A percentile compares a stretch with the other conserved stretches of the same genome.
phyloP scores from a whole-genome alignment of 2,329 filamentous ascomycete genomes.

The Aureobasidium sp. region DNA sequence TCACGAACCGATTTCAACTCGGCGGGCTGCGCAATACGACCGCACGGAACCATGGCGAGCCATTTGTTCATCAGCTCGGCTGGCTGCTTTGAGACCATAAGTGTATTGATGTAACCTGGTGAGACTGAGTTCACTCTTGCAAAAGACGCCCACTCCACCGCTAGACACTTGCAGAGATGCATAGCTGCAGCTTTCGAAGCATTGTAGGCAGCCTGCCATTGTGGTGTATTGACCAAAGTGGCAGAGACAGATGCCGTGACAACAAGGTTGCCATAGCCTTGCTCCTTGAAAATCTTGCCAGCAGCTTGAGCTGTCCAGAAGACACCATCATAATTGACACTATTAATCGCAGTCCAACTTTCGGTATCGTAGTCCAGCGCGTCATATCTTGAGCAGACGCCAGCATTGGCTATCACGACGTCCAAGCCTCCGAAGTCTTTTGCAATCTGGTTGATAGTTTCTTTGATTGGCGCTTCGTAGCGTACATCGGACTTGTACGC shows the following conservation, averaged over 20 bases:
- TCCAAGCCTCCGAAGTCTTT: constrained; percentile 80
- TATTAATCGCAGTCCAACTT: constrained; percentile 62
- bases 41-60: constrained; percentile 31
- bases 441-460: constrained; percentile 76
- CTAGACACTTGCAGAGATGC: constrained; percentile 66
- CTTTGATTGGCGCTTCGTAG: constrained; percentile 72
- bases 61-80: constrained; percentile 73
- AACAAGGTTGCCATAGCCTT: constrained; percentile 83
- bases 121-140: constrained; percentile 74
- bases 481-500: constrained; percentile 78
- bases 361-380: too few relatives aligned
- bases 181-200: constrained; percentile 13
- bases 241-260: constrained; percentile 96
- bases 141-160: constrained; percentile 71
- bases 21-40: constrained; percentile 71
- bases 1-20: constrained; percentile 87
- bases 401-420: constrained; percentile 63
- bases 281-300: constrained; percentile 86
- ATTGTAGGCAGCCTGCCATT: constrained; percentile 70
- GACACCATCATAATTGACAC: constrained; percentile 77
- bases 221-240: constrained; percentile 89
- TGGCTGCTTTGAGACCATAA: constrained; percentile 69
- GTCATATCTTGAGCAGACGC: constrained; percentile 95
- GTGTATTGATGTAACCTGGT: constrained; percentile 77
- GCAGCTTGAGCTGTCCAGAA: constrained; percentile 86